phyloP scores from a whole-genome alignment of 257 asterid species.

The Craterostigma plantagineum region DNA sequence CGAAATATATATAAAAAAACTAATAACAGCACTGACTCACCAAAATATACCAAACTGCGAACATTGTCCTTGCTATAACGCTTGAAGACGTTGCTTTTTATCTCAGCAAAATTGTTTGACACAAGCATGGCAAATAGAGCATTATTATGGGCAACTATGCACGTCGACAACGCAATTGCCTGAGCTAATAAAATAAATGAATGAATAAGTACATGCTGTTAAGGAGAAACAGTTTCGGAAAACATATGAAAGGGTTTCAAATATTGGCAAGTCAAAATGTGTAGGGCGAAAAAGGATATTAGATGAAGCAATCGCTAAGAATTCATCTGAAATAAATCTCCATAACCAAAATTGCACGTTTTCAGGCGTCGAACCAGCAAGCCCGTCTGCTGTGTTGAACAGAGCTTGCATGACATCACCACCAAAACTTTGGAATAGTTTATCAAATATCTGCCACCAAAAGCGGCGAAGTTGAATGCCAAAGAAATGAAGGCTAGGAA shows the following conservation, averaged over 20 bases:
- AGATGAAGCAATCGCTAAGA: slow-evolving; percentile 61
- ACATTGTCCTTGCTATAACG: slow-evolving; percentile 86
- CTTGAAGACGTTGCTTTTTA: slow-evolving; percentile 84
- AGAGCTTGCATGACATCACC: slow-evolving; percentile 93
- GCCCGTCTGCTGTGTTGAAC: slow-evolving; percentile 78
- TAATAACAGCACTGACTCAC: slow-evolving; percentile 32
- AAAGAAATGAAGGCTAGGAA: no score
- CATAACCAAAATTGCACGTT: slow-evolving; percentile 31
- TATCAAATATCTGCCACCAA: slow-evolving; percentile 81
- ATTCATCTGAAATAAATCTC: slow-evolving; percentile 74
- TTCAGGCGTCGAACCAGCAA: slow-evolving; percentile 64
- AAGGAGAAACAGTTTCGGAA: slow-evolving; percentile 31
- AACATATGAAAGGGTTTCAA: background rate
- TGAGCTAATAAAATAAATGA: slow-evolving; percentile 88
- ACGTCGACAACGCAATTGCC: slow-evolving; percentile 85
- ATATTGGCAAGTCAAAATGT: background rate
- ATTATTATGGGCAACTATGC: slow-evolving; percentile 95
- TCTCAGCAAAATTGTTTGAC: slow-evolving; percentile 94
- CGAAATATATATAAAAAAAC: background rate
- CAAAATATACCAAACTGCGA: slow-evolving; percentile 70
- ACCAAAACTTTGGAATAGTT: slow-evolving; percentile 80
- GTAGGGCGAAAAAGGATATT: slow-evolving; percentile 52
- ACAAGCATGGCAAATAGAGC: slow-evolving; percentile 89
- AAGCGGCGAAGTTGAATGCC: background rate
- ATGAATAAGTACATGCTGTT: slow-evolving; percentile 61